Conservation (phyloP, 2,329 filamentous ascomycete species). For the Colletotrichum limetticola region DNA sequence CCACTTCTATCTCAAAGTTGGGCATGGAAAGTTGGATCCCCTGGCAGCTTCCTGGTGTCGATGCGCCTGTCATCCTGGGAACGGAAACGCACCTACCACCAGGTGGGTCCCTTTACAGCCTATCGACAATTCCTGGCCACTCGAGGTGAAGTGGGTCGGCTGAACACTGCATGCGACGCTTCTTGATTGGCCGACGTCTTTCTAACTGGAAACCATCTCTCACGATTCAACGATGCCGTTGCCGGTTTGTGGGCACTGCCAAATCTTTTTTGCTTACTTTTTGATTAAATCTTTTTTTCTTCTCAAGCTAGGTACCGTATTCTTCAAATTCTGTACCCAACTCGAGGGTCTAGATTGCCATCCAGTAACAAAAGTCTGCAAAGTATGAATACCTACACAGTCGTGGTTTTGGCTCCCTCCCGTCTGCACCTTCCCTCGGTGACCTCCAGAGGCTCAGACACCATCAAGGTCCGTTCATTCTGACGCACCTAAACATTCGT, state of each 20-base stretch:
- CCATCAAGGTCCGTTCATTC: background rate
- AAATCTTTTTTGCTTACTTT: background rate
- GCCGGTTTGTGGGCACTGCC: conserved; percentile 18
- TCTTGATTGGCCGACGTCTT: conserved; percentile 6
- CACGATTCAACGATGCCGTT: background rate
- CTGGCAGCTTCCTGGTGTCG: conserved; percentile 26
- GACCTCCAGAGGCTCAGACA: background rate
- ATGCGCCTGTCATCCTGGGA: conserved; percentile 23
- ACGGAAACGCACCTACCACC: conserved; percentile 20
- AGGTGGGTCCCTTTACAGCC: background rate
- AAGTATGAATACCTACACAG: no score
- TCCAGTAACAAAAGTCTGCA: background rate
- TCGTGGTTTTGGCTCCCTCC: conserved; percentile 1
- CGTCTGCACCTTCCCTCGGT: background rate
- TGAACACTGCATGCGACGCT: background rate
- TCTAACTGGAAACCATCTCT: conserved; percentile 26
- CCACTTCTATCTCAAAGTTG: background rate
- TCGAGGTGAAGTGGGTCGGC: conserved; percentile 20
- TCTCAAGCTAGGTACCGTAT: background rate
- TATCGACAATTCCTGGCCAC: conserved; percentile 15
- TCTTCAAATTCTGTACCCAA: background rate
- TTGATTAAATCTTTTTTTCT: background rate
- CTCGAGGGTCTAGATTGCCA: background rate
- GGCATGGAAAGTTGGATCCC: background rate
- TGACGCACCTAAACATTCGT: background rate